Evolutionary conservation across 495 filamentous ascomycete genomes (phyloP).

Genomic region (Letharia lupina): DNA sequence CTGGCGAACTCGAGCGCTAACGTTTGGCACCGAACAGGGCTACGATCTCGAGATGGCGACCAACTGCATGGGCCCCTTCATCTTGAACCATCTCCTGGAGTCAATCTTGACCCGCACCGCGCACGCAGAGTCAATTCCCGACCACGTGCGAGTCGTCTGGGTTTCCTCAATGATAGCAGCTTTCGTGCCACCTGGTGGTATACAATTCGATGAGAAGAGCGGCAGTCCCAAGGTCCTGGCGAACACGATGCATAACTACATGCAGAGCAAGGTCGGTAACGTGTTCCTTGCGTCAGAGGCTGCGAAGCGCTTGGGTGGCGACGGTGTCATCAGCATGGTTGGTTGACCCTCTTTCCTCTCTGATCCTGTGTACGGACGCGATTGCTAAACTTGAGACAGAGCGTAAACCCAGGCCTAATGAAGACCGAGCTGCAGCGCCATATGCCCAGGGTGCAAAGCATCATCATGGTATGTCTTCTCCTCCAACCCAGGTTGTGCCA

Average conservation of each 20-base stretch:
- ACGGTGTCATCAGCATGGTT: constrained; percentile 27
- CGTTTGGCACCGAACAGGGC: constrained; percentile 21
- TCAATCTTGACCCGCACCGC: constrained; percentile 39
- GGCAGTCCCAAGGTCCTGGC: constrained; percentile 23
- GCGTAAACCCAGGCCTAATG: constrained; percentile 39
- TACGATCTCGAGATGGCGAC: constrained; percentile 41
- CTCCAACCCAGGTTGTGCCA: background rate
- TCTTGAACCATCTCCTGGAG: constrained; percentile 39
- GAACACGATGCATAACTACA: constrained; percentile 32
- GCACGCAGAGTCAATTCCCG: constrained; percentile 10
- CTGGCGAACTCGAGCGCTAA: background rate
- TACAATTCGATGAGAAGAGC: constrained; percentile 22
- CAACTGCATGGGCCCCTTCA: constrained; percentile 42
- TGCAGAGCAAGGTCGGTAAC: constrained; percentile 36
- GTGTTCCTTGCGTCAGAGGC: constrained; percentile 34
- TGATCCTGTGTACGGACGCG: background rate
- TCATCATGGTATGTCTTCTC: constrained; percentile 21
- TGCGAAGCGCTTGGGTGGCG: constrained; percentile 27
- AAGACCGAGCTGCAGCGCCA: constrained; percentile 38
- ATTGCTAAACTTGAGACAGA: constrained; percentile 8
- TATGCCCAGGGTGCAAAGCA: constrained; percentile 19
- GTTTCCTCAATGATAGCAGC: constrained; percentile 28
- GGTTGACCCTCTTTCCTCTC: background rate
- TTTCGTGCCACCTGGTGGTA: constrained; percentile 25
- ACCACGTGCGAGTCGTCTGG: constrained; percentile 37